Percentiles rank a stretch among this genome's conserved stretches.
Conservation (phyloP, 176 grass and related monocot species). For the Thinopyrum elongatum region DNA sequence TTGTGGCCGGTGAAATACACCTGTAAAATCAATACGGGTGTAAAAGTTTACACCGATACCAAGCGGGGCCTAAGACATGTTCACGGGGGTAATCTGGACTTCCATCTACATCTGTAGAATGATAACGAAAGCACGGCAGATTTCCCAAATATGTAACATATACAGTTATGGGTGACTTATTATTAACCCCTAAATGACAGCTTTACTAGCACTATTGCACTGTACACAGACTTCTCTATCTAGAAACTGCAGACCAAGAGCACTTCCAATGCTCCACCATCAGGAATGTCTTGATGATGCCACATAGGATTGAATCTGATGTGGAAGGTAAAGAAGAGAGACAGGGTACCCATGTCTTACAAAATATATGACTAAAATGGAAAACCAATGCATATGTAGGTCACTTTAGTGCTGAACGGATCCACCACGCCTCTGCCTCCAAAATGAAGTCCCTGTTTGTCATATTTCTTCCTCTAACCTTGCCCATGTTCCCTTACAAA, state of each 20-base stretch:
- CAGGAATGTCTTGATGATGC: background rate
- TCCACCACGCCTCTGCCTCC: background rate
- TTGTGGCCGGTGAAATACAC: no score
- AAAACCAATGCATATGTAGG: background rate
- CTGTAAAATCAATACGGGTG: no score
- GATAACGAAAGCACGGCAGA: background rate
- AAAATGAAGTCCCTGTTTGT: background rate
- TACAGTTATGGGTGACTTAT: background rate
- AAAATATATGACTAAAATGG: background rate
- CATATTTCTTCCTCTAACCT: background rate
- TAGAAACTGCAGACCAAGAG: background rate
- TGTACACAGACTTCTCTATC: background rate
- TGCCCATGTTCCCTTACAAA: background rate
- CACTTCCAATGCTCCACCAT: background rate
- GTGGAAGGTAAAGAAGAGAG: no score
- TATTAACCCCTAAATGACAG: background rate
- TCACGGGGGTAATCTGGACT: no score
- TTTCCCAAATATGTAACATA: background rate
- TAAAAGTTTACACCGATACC: no score
- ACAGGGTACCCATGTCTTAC: no score
- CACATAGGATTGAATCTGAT: background rate
- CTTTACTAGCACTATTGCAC: background rate
- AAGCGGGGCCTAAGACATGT: no score
- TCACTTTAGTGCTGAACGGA: background rate
- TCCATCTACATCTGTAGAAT: background rate